Conservation (phyloP, 345 rosid species). For the Gossypium longicalyx region DNA sequence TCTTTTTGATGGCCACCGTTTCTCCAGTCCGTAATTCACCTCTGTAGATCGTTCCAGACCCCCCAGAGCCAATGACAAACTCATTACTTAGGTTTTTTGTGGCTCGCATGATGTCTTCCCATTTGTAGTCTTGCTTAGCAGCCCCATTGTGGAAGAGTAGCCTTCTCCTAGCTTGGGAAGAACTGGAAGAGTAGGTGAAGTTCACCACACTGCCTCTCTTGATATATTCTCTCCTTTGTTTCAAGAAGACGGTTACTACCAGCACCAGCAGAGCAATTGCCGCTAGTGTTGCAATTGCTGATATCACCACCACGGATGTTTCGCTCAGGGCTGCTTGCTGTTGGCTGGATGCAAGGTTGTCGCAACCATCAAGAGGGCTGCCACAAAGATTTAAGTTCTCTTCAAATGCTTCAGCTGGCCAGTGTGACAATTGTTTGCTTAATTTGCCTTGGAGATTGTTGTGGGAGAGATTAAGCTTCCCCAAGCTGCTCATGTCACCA, state of each 20-base stretch:
- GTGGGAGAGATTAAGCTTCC: conserved; percentile 68
- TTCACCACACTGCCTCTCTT: conserved; percentile 41
- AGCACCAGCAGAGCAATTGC: conserved; percentile 57
- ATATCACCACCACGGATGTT: conserved; percentile 44
- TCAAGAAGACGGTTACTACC: conserved; percentile 45
- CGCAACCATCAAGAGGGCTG: conserved; percentile 56
- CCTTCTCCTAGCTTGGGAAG: conserved; percentile 60
- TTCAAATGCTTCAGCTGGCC: conserved; percentile 70
- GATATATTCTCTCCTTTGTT: conserved; percentile 42
- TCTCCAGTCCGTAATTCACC: conserved; percentile 65
- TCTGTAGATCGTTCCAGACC: conserved; percentile 81
- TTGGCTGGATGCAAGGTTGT: conserved; percentile 15
- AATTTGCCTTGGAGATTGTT: conserved; percentile 70
- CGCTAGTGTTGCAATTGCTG: conserved; percentile 58
- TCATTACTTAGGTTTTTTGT: conserved; percentile 70
- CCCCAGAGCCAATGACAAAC: conserved; percentile 87
- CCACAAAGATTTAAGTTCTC: conserved; percentile 80
- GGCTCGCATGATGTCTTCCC: conserved; percentile 86
- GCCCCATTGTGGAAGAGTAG: conserved; percentile 55
- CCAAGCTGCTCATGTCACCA: conserved; percentile 71
- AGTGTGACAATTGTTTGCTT: conserved; percentile 60
- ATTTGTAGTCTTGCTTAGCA: conserved; percentile 59
- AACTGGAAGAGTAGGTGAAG: conserved; percentile 50
- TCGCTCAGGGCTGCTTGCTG: conserved; percentile 43
- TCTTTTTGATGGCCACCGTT: conserved; percentile 78